phyloP scores from a whole-genome alignment of 495 filamentous ascomycete genomes.

The Podospora comata region DNA sequence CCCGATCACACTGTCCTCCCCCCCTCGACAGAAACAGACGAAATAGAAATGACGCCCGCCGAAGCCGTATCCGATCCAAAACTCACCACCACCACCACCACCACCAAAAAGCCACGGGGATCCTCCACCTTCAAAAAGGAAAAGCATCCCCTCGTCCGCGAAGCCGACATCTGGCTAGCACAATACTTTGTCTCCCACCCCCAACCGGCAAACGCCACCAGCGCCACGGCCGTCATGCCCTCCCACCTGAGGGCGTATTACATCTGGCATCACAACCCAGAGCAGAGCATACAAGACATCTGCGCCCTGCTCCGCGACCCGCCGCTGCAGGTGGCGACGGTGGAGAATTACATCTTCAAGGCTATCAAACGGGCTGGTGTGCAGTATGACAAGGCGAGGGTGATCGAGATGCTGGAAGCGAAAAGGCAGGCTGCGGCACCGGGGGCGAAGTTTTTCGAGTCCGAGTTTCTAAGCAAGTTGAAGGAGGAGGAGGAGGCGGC shows the following conservation, averaged over 20 bases:
- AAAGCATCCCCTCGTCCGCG: conserved; percentile 33
- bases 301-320: conserved; percentile 53
- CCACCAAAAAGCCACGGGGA: neutral
- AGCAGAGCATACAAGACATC: conserved; percentile 42
- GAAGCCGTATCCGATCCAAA: conserved; percentile 6
- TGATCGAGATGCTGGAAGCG: conserved; percentile 33
- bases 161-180: conserved; percentile 35
- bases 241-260: conserved; percentile 57
- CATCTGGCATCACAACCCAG: conserved; percentile 54
- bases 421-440: neutral
- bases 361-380: conserved; percentile 42
- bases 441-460: conserved; percentile 2
- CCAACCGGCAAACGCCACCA: neutral
- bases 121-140: conserved; percentile 7
- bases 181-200: conserved; percentile 32
- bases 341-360: conserved; percentile 49
- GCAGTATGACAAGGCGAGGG: conserved; percentile 34
- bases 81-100: neutral
- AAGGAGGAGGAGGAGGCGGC: neutral
- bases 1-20: conserved; percentile 26
- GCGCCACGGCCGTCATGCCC: neutral
- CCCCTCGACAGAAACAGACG: conserved; percentile 31
- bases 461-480: neutral
- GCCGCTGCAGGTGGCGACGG: conserved; percentile 50
- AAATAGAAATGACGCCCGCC: conserved; percentile 11